Conservation (phyloP, 176 grass and related monocot species). For the Saccharum spontaneum region DNA sequence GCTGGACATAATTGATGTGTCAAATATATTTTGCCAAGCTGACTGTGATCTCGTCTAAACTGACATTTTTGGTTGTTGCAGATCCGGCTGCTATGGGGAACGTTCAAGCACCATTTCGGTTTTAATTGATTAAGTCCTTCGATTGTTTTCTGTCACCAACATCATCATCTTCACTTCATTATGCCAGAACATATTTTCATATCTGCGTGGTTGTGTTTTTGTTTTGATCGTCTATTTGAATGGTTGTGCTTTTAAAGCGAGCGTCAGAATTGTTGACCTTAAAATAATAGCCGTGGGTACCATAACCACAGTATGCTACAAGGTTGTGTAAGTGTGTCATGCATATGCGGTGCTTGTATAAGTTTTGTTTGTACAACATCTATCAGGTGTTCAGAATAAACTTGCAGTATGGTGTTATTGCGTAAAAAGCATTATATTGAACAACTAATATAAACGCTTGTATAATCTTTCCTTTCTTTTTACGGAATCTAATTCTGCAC, state of each 20-base stretch:
- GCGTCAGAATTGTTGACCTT: not conserved
- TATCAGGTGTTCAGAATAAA: too few relatives aligned
- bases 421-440: too few relatives aligned
- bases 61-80: not conserved
- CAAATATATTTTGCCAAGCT: not conserved
- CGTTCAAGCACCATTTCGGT: not conserved
- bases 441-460: too few relatives aligned
- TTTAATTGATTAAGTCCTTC: constrained; percentile 16
- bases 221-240: not conserved
- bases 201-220: not conserved
- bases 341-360: not conserved
- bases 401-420: too few relatives aligned
- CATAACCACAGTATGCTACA: not conserved
- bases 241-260: not conserved
- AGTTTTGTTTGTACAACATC: not conserved
- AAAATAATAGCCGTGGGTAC: not conserved
- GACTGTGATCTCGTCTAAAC: not conserved
- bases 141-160: not conserved
- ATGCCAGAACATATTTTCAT: too few relatives aligned
- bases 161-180: not conserved
- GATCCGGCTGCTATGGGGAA: not conserved
- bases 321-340: not conserved
- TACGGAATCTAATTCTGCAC: too few relatives aligned
- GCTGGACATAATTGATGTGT: not conserved
- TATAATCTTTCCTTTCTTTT: too few relatives aligned